These are phyloP conservation scores for Dictyostelium capitatum DNA, from an alignment of 78 protist genomes.

Conservation along the genomic window DNA sequence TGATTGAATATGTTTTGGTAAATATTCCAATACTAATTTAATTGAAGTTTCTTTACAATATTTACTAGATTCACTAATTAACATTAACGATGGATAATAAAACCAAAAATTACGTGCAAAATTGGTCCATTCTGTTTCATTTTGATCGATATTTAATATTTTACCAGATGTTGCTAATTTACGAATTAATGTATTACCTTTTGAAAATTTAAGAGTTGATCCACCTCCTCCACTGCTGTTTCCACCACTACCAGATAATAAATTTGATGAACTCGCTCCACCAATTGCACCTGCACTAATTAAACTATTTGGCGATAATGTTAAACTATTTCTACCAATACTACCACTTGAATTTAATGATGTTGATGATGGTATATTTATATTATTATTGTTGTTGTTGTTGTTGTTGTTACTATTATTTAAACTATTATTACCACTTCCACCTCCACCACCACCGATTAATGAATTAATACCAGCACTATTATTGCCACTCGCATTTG, in stretches of 20 bases:
- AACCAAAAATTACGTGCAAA: conserved; percentile 74
- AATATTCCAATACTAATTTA: conserved; percentile 33
- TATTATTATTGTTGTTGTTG: neutral
- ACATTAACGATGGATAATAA: conserved; percentile 67
- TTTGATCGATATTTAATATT: conserved; percentile 39
- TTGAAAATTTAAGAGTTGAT: conserved; percentile 7
- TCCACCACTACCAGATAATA: neutral
- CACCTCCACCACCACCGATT: neutral
- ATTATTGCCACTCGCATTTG: neutral
- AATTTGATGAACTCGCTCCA: neutral
- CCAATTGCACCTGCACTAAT: neutral
- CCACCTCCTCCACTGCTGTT: too few species aligned
- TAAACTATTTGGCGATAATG: conserved; percentile 2
- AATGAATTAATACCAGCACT: neutral
- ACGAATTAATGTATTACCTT: conserved; percentile 9
- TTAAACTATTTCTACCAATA: neutral
- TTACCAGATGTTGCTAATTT: conserved; percentile 12
- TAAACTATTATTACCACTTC: conserved; percentile 3
- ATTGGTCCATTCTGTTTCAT: conserved; percentile 68
- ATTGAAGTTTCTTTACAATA: conserved; percentile 46
- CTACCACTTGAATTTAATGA: conserved; percentile 15
- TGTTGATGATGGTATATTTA: neutral
- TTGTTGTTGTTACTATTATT: neutral
- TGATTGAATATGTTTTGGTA: conserved; percentile 65
- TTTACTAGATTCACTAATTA: conserved; percentile 58